Evolutionary conservation across 2,329 filamentous ascomycete species (phyloP), one percentile per base, ranked within the genome.

Genomic region (Pseudogymnoascus sp.): DNA sequence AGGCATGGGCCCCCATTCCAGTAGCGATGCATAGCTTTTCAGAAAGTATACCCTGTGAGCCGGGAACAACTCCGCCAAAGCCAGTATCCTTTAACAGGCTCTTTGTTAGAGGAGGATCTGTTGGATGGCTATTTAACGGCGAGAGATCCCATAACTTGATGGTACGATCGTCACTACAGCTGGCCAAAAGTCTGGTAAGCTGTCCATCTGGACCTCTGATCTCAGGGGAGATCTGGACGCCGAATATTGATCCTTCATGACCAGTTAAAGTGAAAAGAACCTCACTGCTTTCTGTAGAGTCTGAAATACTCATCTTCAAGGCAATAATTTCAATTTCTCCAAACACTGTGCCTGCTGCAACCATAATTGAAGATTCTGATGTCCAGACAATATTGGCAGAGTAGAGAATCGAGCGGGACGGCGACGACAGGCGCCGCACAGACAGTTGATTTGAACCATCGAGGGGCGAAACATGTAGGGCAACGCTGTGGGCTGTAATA

Each of bases 231-330:
- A 97, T 88, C 33, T 86, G 82, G 2, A 99, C 89, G 1, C 91
- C 93, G 68, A 97, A 99, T 29, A 99, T 88, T 0, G 93, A 97
- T 0, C 95, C 95, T 71, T 97, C 92, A 70, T 99, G 95, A 0
- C 86, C 86, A 0, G 79, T 78, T 60, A 88, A 80, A 23, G 84
- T 79, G 63, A 77, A 81, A 3, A 85, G 74, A 19, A 84, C 74
- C 67, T 82, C 77, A 40, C 75, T 76, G 17, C 64, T 64, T 33
- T 65, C 61, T 15, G 66, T 59, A 15, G 42, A 26, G 5, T 50
- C 63, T 3, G 19, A 53, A 9, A 29, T 59, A 60, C 35, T 64
- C 56, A 31, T 63, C 29, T 2, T 68, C 95, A 95, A 97, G 15
- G 96, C 83, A 38, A 97, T 80, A 6, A 99, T 89, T 74, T 96